A percentile compares a stretch with the other conserved stretches of the same genome.
phyloP scores from a whole-genome alignment of 83 land plant species.

The Picea abies region DNA sequence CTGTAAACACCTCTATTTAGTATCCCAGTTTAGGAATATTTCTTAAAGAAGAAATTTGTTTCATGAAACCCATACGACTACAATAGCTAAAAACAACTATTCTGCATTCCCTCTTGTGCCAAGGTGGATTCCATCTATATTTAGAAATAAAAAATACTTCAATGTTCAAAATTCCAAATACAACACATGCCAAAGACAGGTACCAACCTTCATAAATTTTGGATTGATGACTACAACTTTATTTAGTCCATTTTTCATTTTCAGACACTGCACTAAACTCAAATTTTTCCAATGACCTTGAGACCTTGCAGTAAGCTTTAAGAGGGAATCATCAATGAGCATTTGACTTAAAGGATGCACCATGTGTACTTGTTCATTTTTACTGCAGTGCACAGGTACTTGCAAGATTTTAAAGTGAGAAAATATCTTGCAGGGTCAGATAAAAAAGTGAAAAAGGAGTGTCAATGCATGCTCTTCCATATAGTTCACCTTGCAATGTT shows the following conservation, averaged over 20 bases:
- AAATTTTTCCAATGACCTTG: constrained; percentile 52
- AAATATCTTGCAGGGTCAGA: constrained; percentile 52
- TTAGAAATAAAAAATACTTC: neutral
- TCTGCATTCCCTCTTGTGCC: neutral
- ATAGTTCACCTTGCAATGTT: too few species aligned
- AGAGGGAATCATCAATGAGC: constrained; percentile 61
- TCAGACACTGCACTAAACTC: constrained; percentile 44
- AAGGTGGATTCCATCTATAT: neutral
- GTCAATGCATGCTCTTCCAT: too few species aligned
- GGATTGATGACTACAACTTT: constrained; percentile 50
- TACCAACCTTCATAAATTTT: constrained; percentile 30
- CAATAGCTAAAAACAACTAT: neutral
- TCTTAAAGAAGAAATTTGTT: neutral
- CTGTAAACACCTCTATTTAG: too few species aligned
- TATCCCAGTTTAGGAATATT: too few species aligned
- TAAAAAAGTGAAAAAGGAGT: neutral
- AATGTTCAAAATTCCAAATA: neutral
- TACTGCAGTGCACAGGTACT: constrained; percentile 32
- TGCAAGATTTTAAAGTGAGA: constrained; percentile 50
- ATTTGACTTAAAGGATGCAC: constrained; percentile 33
- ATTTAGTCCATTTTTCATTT: constrained; percentile 54
- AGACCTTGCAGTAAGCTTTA: constrained; percentile 46
- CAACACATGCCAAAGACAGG: neutral
- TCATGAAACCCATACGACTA: neutral
- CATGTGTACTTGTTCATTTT: constrained; percentile 42